Conservation (phyloP, 2,329 filamentous ascomycete genomes). For the Aspergillus thermomutatus region DNA sequence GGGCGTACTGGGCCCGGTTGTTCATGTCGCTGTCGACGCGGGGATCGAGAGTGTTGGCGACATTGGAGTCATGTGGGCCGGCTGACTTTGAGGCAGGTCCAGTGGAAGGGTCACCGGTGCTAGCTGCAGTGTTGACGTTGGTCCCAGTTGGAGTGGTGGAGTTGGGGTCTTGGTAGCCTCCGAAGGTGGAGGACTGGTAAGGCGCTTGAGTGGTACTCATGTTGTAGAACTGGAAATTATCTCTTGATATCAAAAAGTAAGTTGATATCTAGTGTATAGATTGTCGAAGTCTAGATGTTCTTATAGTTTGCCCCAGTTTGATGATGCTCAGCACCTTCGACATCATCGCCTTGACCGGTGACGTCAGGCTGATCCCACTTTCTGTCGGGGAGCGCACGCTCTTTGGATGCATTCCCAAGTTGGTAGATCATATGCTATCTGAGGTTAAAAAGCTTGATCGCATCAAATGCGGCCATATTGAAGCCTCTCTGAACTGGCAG, state of each 20-base stretch:
- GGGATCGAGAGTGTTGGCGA: slow-evolving; percentile 41
- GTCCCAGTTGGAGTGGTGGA: slow-evolving; percentile 11
- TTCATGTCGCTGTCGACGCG: slow-evolving; percentile 33
- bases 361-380: slow-evolving; percentile 3
- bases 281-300: neutral
- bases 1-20: slow-evolving; percentile 19
- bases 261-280: neutral
- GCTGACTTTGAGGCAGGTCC: slow-evolving; percentile 13
- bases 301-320: neutral
- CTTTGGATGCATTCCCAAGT: neutral
- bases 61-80: slow-evolving; percentile 15
- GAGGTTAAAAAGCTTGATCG: neutral
- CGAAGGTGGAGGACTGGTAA: slow-evolving; percentile 13
- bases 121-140: slow-evolving; percentile 6
- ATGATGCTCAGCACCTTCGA: neutral
- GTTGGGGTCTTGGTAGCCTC: slow-evolving; percentile 7
- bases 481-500: neutral
- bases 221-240: slow-evolving; percentile 1
- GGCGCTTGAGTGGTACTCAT: slow-evolving; percentile 15
- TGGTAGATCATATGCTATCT: neutral
- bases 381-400: neutral
- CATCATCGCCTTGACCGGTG: slow-evolving; percentile 7
- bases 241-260: neutral
- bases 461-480: neutral
- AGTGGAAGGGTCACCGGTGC: slow-evolving; percentile 8